Conservation (phyloP, 2,329 filamentous ascomycete genomes). For the Paradendryphiella salina region DNA sequence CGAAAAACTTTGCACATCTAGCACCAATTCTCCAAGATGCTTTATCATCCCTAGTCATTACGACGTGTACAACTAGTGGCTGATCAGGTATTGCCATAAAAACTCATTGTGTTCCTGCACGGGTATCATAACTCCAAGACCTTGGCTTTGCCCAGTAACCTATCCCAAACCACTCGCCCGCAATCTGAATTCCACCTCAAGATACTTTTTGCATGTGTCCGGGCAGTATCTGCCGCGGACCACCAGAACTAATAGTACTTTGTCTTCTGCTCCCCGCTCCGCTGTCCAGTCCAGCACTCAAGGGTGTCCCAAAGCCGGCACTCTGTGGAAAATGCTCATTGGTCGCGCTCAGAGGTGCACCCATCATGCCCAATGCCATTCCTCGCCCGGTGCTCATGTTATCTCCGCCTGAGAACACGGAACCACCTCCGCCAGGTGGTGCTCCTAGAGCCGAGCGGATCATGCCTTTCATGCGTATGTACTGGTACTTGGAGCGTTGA, state of each 20-base stretch:
- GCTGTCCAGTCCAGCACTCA: constrained; percentile 40
- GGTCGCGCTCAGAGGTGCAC: constrained; percentile 35
- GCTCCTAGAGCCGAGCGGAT: constrained; percentile 61
- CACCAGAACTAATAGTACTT: constrained; percentile 37
- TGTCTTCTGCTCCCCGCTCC: constrained; percentile 33
- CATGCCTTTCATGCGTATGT: constrained; percentile 66
- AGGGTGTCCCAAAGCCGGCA: constrained; percentile 32
- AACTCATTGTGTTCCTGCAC: constrained; percentile 3
- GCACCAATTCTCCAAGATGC: background rate
- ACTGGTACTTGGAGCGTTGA: constrained; percentile 60
- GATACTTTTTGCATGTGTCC: constrained; percentile 36
- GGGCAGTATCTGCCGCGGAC: constrained; percentile 44
- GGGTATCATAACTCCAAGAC: constrained; percentile 7
- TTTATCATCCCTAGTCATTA: background rate
- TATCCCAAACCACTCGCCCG: constrained; percentile 26
- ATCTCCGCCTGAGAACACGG: constrained; percentile 31
- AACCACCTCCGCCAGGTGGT: constrained; percentile 35
- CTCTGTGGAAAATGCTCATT: constrained; percentile 39
- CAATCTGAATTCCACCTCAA: constrained; percentile 12
- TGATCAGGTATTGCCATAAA: background rate
- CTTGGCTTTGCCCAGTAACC: background rate
- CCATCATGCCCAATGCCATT: constrained; percentile 40
- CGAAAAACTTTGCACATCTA: background rate
- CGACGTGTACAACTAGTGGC: background rate
- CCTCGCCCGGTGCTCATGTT: constrained; percentile 29